Conservation (phyloP, 2,329 filamentous ascomycete genomes). For the Scortechinia acanthostroma region DNA sequence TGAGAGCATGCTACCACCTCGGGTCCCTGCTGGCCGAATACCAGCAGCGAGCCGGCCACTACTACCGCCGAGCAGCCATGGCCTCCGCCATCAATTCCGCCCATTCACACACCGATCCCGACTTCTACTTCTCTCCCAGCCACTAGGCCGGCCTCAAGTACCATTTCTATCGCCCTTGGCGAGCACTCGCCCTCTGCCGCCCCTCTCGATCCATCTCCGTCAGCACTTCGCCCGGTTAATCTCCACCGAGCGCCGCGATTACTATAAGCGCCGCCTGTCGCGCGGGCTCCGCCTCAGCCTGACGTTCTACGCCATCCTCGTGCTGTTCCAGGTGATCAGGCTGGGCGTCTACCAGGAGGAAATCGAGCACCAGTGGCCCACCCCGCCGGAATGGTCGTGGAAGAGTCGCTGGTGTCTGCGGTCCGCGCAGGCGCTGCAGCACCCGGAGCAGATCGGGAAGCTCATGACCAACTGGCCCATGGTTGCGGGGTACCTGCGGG, state of each 20-base stretch:
- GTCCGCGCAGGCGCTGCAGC: constrained; percentile 45
- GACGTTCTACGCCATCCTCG: constrained; percentile 57
- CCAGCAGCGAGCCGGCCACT: neutral
- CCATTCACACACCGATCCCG: constrained; percentile 50
- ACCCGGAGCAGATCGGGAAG: constrained; percentile 32
- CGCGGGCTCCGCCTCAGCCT: constrained; percentile 62
- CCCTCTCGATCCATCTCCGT: constrained; percentile 20
- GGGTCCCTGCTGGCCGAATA: neutral
- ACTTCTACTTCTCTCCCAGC: constrained; percentile 24
- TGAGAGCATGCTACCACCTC: neutral
- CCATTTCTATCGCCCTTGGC: constrained; percentile 33
- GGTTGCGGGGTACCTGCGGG: constrained; percentile 51
- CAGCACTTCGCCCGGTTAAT: constrained; percentile 59
- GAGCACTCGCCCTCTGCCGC: neutral
- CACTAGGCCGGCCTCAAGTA: constrained; percentile 28
- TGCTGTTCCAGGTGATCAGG: constrained; percentile 50
- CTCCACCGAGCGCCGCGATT: constrained; percentile 70
- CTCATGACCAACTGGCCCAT: constrained; percentile 62
- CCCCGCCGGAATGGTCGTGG: constrained; percentile 75
- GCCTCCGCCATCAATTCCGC: constrained; percentile 4
- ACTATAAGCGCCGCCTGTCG: constrained; percentile 50
- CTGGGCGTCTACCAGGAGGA: constrained; percentile 67
- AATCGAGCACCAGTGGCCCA: constrained; percentile 70
- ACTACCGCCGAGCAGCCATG: neutral
- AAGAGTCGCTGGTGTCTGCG: constrained; percentile 63